Conservation (phyloP, 306 rosid species). For the Castanea mollissima region DNA sequence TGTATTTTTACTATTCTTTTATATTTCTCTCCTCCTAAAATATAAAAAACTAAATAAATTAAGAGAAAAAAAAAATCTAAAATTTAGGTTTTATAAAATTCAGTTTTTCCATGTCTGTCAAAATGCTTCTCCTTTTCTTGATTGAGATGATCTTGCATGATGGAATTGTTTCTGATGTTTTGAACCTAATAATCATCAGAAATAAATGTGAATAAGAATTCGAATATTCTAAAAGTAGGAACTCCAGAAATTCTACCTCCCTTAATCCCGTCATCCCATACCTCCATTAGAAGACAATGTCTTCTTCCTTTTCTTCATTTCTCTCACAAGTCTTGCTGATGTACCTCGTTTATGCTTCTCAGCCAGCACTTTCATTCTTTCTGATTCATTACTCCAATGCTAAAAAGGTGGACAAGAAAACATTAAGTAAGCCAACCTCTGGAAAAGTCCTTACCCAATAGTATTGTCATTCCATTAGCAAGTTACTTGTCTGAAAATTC, state of each 20-base stretch:
- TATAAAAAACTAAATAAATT: too few relatives aligned
- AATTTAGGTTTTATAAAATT: too few relatives aligned
- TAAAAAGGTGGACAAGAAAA: constrained; percentile 24
- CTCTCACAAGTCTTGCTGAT: constrained; percentile 62
- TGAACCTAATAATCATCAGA: constrained; percentile 29
- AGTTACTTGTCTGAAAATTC: constrained; percentile 69
- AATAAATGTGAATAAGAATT: background rate
- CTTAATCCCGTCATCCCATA: constrained; percentile 15
- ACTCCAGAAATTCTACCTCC: background rate
- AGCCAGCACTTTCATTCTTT: constrained; percentile 57
- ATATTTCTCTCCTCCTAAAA: too few relatives aligned
- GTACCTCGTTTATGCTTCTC: constrained; percentile 83
- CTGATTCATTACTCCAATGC: constrained; percentile 71
- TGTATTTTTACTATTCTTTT: too few relatives aligned
- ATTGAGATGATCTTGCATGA: constrained; percentile 27
- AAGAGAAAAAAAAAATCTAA: too few relatives aligned
- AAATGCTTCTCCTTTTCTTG: constrained; percentile 25
- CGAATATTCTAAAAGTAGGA: constrained; percentile 10
- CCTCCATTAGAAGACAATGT: constrained; percentile 37
- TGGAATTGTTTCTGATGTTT: constrained; percentile 33
- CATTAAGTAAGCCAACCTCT: constrained; percentile 15
- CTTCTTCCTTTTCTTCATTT: constrained; percentile 41
- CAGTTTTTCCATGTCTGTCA: constrained; percentile 10
- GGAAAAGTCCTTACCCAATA: background rate
- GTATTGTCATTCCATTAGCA: background rate